Evolutionary conservation across 129 eudicot genomes (phyloP).

Genomic region (Tagetes patula): DNA sequence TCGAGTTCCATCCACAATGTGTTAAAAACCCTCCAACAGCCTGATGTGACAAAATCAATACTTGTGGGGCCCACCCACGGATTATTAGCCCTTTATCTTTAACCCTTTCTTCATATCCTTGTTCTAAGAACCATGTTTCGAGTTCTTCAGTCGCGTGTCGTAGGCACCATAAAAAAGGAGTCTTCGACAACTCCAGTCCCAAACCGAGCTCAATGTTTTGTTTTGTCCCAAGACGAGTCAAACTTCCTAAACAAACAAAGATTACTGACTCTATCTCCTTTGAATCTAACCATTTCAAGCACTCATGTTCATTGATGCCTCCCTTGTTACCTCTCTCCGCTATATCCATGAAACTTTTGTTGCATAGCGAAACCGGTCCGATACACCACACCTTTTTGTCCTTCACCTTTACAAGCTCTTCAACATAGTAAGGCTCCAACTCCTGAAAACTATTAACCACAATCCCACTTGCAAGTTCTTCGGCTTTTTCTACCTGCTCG

Average conservation of each 20-base stretch:
- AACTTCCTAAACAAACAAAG: constrained; percentile 57
- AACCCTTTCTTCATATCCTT: constrained; percentile 42
- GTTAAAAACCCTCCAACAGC: constrained; percentile 56
- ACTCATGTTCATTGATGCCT: constrained; percentile 10
- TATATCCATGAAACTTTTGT: constrained; percentile 31
- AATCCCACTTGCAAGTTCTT: constrained; percentile 34
- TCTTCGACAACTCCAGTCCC: constrained; percentile 41
- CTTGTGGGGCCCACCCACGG: constrained; percentile 69
- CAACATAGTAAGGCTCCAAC: constrained; percentile 46
- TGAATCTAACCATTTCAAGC: constrained; percentile 48
- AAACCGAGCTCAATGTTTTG: constrained; percentile 46
- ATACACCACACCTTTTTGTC: constrained; percentile 47
- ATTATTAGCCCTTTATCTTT: constrained; percentile 41
- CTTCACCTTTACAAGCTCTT: constrained; percentile 26
- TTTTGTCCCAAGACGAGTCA: constrained; percentile 8
- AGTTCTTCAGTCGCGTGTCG: constrained; percentile 27
- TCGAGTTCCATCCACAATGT: constrained; percentile 75
- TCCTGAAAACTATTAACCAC: constrained; percentile 54
- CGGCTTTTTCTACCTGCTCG: constrained; percentile 21
- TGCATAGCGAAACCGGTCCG: constrained; percentile 48
- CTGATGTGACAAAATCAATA: constrained; percentile 43
- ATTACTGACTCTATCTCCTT: constrained; percentile 35
- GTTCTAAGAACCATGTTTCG: constrained; percentile 36
- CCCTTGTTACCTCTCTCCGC: constrained; percentile 48
- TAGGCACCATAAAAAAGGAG: constrained; percentile 41